phyloP scores from a whole-genome alignment of 441 rosid species.

The Pelargonium australe region DNA sequence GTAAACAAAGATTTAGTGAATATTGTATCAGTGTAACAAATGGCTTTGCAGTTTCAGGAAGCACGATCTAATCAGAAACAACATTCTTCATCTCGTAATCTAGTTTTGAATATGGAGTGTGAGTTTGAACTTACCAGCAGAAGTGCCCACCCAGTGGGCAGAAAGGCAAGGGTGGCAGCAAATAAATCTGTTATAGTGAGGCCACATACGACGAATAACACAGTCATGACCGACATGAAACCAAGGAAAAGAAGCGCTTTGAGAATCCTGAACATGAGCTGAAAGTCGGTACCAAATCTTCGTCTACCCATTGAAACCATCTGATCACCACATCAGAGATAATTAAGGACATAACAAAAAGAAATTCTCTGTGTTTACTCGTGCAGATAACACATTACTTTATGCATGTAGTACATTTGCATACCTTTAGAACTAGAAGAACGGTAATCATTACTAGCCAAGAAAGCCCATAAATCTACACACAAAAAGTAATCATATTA shows the following conservation, averaged over 20 bases:
- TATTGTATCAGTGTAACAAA: not conserved
- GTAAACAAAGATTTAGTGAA: slow-evolving; percentile 5
- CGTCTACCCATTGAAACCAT: slow-evolving; percentile 86
- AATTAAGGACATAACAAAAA: not conserved
- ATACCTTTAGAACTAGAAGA: slow-evolving; percentile 79
- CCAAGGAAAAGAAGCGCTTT: slow-evolving; percentile 94
- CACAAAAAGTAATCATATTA: slow-evolving; percentile 7
- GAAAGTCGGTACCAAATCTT: slow-evolving; percentile 71
- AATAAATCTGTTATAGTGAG: slow-evolving; percentile 68
- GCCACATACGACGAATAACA: slow-evolving; percentile 57
- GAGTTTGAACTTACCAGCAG: slow-evolving; percentile 58
- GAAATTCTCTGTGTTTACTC: no score
- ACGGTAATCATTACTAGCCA: slow-evolving; percentile 62
- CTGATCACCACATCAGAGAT: slow-evolving; percentile 31
- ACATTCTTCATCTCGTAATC: no score
- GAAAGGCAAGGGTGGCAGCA: slow-evolving; percentile 73
- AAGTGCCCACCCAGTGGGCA: slow-evolving; percentile 91
- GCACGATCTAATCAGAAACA: no score
- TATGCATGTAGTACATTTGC: not conserved
- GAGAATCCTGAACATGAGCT: slow-evolving; percentile 87
- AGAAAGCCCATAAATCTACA: slow-evolving; percentile 79
- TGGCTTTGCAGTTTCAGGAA: no score
- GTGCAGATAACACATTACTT: no score
- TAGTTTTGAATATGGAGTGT: no score
- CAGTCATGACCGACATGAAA: slow-evolving; percentile 79